These are phyloP conservation scores for Yarrowia sp. DNA, from an alignment of 805 yeast species.

Conservation along the genomic window DNA sequence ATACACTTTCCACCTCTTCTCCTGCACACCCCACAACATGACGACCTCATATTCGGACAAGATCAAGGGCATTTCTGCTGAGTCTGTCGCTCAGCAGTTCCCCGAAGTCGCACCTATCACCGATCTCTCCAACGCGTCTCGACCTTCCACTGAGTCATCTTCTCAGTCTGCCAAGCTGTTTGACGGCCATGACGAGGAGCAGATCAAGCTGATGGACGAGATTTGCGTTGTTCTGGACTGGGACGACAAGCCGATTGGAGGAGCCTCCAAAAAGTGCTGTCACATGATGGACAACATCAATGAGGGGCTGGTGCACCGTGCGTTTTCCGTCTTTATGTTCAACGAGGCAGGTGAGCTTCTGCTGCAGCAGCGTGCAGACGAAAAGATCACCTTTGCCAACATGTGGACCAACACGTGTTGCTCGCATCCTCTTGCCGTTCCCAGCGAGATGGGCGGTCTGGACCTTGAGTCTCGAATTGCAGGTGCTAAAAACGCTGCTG, in stretches of 20 bases:
- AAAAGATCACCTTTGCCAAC: slow-evolving; percentile 92
- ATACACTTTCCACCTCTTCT: background rate
- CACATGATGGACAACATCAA: slow-evolving; percentile 80
- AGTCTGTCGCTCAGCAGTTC: slow-evolving; percentile 30
- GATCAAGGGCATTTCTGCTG: slow-evolving; percentile 7
- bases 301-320: slow-evolving; percentile 85
- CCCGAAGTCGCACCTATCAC: slow-evolving; percentile 36
- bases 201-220: slow-evolving; percentile 92
- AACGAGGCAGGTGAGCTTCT: slow-evolving; percentile 71
- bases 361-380: slow-evolving; percentile 93
- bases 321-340: slow-evolving; percentile 93
- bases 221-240: slow-evolving; percentile 90
- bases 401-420: slow-evolving; percentile 99
- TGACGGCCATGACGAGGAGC: slow-evolving; percentile 88
- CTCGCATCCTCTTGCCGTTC: slow-evolving; percentile 90
- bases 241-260: slow-evolving; percentile 83
- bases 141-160: slow-evolving; percentile 28
- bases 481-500: slow-evolving; percentile 87
- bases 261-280: slow-evolving; percentile 84
- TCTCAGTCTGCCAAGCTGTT: slow-evolving; percentile 48
- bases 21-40: background rate
- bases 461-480: slow-evolving; percentile 57
- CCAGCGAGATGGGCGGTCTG: slow-evolving; percentile 68
- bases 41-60: slow-evolving; percentile 14
- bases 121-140: slow-evolving; percentile 32